Base-by-base conservation (phyloP, 345 rosid species). In the Pistacia integerrima region DNA sequence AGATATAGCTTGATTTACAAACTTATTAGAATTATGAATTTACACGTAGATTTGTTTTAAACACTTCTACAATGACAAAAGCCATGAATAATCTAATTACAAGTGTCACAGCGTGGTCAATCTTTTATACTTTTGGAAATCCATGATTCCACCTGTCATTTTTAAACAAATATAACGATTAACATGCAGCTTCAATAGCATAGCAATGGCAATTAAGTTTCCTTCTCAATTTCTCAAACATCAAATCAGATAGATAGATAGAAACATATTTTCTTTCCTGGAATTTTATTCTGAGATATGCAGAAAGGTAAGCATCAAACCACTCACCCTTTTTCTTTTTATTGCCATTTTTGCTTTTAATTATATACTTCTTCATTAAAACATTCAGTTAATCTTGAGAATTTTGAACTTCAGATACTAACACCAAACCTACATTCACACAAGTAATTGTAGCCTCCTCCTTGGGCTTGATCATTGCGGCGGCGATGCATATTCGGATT, bases 401-500 rank as follows among this genome's bases (percentile, higher is more conserved):
- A 41, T 41, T 41, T 41, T 41, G 46, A 41, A 5, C 46, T 41
- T 41, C 46, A 41, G 46, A 72, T 61, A 81, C 79, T 48, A 83
- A 83, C 58, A 84, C 85, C 79, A 86, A 41, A 72, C 80, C 92
- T 49, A 80, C 87, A 18, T 84, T 84, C 60, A 71, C 89, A 36
- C 91, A 86, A 76, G 85, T 94, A 80, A 33, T 92, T 70, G 82
- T 82, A 28, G 95, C 89, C 56, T 90, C 98, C 44, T 87, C 91
- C 5, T 79, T 91, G 10, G 93, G 95, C 46, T 75, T 94, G 82
- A 65, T 94, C 85, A 76, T 92, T 22, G 93, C 92, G 4, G 94
- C 92, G 2, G 94, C 89, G 13, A 78, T 85, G 75, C 90, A 81
- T 82, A 87, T 73, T 54, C 89, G 86, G 67, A 59, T 87, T 48